These are phyloP conservation scores for Penicillium palitans DNA, from an alignment of 2,329 filamentous ascomycete genomes.

Conservation along the genomic window DNA sequence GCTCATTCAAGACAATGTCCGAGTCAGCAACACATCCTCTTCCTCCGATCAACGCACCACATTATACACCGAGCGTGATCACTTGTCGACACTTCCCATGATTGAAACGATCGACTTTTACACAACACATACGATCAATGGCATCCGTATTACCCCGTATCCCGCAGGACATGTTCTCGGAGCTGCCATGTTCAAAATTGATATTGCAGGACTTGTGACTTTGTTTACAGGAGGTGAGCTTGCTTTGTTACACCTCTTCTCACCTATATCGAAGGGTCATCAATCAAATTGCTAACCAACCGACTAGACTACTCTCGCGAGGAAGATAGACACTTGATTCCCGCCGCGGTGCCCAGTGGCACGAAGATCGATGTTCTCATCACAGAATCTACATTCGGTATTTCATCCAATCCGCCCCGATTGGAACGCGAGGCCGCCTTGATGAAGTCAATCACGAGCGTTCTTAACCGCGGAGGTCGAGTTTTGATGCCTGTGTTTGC, in stretches of 20 bases:
- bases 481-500: slow-evolving; percentile 96
- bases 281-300: background rate
- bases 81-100: slow-evolving; percentile 85
- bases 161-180: slow-evolving; percentile 97
- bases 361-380: slow-evolving; percentile 96
- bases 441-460: slow-evolving; percentile 91
- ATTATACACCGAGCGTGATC: slow-evolving; percentile 93
- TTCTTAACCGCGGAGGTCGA: slow-evolving; percentile 86
- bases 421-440: slow-evolving; percentile 87
- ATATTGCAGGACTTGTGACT: slow-evolving; percentile 94
- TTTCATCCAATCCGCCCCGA: slow-evolving; percentile 87
- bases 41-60: slow-evolving; percentile 63
- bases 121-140: slow-evolving; percentile 95
- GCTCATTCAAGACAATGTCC: slow-evolving; percentile 95
- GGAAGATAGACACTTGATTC: slow-evolving; percentile 92
- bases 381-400: slow-evolving; percentile 95
- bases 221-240: slow-evolving; percentile 75
- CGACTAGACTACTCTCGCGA: slow-evolving; percentile 82
- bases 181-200: slow-evolving; percentile 96
- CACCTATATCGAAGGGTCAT: too few relatives aligned
- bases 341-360: slow-evolving; percentile 82
- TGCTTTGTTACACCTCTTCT: too few relatives aligned
- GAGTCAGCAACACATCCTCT: slow-evolving; percentile 71
- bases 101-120: slow-evolving; percentile 99
- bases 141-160: slow-evolving; percentile 94